These are phyloP conservation scores for Fusarium falciforme DNA, from an alignment of 2,329 filamentous ascomycete species.

Conservation along the genomic window DNA sequence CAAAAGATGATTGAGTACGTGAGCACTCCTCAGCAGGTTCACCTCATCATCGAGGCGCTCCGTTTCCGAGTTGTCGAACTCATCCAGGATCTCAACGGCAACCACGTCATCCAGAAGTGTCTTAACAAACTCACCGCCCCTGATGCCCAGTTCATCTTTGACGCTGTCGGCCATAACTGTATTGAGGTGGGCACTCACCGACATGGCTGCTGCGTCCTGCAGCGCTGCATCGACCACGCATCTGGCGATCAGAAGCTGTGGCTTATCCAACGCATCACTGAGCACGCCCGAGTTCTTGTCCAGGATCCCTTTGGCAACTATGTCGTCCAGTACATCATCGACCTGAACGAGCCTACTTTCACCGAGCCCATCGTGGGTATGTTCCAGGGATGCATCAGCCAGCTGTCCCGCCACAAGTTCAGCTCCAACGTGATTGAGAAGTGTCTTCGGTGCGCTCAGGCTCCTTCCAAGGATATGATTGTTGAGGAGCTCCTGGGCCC, in stretches of 20 bases:
- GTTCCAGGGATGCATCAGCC: constrained; percentile 79
- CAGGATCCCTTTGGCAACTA: constrained; percentile 99
- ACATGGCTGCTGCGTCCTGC: constrained; percentile 96
- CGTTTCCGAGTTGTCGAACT: constrained; percentile 88
- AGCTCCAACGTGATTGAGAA: constrained; percentile 99
- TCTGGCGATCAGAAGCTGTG: constrained; percentile 88
- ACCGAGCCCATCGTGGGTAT: constrained; percentile 88
- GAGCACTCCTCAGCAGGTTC: constrained; percentile 84
- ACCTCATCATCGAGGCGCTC: constrained; percentile 88
- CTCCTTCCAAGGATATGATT: constrained; percentile 80
- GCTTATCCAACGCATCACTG: constrained; percentile 87
- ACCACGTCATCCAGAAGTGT: constrained; percentile 99
- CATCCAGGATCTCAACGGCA: constrained; percentile 97
- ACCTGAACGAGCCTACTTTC: constrained; percentile 87
- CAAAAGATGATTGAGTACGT: constrained; percentile 99
- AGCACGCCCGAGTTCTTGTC: constrained; percentile 87
- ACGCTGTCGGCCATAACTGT: constrained; percentile 88
- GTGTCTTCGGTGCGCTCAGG: constrained; percentile 84
- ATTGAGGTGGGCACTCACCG: constrained; percentile 95
- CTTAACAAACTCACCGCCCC: constrained; percentile 88
- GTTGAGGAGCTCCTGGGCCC: constrained; percentile 82
- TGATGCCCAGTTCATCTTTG: constrained; percentile 96
- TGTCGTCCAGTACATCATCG: constrained; percentile 98
- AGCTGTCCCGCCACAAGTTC: constrained; percentile 94
- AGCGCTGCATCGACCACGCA: constrained; percentile 98